A percentile compares a stretch with the other conserved stretches of the same genome.
These are phyloP conservation scores for Lyophyllum semitale DNA, from an alignment of 768 basidiomycete species.

Conservation along the genomic window DNA sequence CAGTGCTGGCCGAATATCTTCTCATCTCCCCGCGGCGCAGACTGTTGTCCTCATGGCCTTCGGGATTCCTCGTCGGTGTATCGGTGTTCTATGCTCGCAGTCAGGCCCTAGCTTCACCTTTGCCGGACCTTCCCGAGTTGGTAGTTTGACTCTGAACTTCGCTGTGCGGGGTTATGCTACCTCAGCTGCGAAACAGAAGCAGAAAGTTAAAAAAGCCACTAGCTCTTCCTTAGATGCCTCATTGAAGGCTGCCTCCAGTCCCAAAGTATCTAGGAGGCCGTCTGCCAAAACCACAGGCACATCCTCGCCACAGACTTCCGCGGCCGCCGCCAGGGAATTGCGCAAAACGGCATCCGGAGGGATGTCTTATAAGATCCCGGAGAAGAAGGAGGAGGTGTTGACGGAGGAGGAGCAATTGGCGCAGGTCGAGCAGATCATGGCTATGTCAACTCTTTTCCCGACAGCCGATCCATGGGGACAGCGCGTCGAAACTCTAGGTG, in stretches of 20 bases:
- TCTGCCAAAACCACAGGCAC: background rate
- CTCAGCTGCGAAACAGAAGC: conserved; percentile 11
- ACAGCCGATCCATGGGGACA: conserved; percentile 46
- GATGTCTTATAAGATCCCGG: conserved; percentile 8
- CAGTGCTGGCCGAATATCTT: background rate
- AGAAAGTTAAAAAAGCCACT: conserved; percentile 5
- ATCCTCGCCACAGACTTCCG: background rate
- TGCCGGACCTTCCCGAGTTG: conserved; percentile 8
- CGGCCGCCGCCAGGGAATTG: background rate
- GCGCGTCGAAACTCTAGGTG: conserved; percentile 41
- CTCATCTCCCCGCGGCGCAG: background rate
- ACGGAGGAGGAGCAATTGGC: conserved; percentile 34
- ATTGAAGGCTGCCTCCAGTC: background rate
- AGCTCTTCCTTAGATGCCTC: background rate
- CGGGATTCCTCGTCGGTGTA: conserved; percentile 16
- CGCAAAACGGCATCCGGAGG: background rate
- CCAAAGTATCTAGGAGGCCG: background rate
- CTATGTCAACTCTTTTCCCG: conserved; percentile 34
- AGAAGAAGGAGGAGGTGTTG: conserved; percentile 18
- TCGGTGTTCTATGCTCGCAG: conserved; percentile 14
- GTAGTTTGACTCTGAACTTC: background rate
- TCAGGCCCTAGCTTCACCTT: conserved; percentile 5
- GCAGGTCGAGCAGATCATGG: conserved; percentile 37
- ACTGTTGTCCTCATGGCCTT: conserved; percentile 17
- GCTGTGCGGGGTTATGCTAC: conserved; percentile 11